Evolutionary conservation across 169 alveolate species (phyloP).

Genomic region (Eimeria sp.): DNA sequence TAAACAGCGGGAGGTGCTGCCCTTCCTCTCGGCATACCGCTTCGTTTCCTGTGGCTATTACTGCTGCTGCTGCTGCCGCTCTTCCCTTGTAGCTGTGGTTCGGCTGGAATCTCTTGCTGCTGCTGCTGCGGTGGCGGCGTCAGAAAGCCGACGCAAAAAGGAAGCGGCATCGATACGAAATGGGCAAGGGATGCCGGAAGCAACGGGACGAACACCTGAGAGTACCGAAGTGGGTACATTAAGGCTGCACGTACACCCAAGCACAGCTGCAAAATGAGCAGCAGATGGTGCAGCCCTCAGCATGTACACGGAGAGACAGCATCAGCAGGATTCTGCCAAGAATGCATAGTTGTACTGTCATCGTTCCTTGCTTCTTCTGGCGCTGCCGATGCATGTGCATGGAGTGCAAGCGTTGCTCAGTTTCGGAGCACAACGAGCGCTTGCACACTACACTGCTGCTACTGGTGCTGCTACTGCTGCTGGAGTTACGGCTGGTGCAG

Average conservation of each 20-base stretch:
- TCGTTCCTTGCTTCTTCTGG: not conserved
- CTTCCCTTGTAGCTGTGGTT: conserved; percentile 34
- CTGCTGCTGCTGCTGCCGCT: conserved; percentile 34
- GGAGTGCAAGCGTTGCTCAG: not conserved
- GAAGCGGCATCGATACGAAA: conserved; percentile 63
- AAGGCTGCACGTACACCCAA: conserved; percentile 13
- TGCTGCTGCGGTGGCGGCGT: conserved; percentile 49
- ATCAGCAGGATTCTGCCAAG: not conserved
- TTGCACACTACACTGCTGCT: not conserved
- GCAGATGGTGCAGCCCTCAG: not conserved
- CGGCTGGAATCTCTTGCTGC: not conserved
- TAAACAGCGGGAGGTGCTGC: conserved; percentile 65
- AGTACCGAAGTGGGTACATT: conserved; percentile 64
- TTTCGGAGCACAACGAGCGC: not conserved
- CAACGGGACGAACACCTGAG: conserved; percentile 67
- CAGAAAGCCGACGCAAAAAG: conserved; percentile 65
- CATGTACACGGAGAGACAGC: too few species aligned
- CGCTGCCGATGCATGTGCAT: not conserved
- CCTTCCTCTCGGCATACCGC: conserved; percentile 61
- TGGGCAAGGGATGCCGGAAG: conserved; percentile 53
- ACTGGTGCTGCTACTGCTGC: not conserved
- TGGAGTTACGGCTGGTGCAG: not conserved
- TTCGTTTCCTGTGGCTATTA: conserved; percentile 20
- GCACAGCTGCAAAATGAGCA: conserved; percentile 12
- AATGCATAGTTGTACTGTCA: not conserved